A percentile compares a stretch with the other conserved stretches of the same genome.
Evolutionary conservation across 148 eudicot genomes (phyloP).

Genomic region (Spergularia marina): DNA sequence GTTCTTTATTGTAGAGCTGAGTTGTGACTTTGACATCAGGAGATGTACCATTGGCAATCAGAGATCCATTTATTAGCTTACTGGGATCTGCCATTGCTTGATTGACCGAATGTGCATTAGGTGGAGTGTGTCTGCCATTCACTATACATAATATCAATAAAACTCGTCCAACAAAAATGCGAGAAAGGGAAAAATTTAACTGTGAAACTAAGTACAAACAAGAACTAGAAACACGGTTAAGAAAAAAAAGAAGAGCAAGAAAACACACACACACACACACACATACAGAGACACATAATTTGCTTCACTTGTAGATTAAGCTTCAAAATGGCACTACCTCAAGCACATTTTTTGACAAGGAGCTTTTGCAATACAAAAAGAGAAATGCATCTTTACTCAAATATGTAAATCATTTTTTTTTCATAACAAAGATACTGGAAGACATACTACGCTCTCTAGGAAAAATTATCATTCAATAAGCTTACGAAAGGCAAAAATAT

Average conservation of each 20-base stretch:
- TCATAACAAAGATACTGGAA: neutral
- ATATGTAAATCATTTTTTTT: neutral
- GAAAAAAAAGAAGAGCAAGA: too few species aligned
- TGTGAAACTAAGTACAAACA: neutral
- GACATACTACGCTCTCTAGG: neutral
- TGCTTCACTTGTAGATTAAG: neutral
- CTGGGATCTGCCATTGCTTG: constrained; percentile 12
- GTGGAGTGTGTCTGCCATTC: constrained; percentile 30
- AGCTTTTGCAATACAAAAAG: neutral
- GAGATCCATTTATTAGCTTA: constrained; percentile 24
- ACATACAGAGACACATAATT: neutral
- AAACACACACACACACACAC: neutral
- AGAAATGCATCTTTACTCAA: constrained; percentile 13
- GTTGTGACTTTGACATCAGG: constrained; percentile 22
- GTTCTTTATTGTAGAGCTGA: constrained; percentile 32
- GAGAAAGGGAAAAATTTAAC: neutral
- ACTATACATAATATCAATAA: constrained; percentile 26
- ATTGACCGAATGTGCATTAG: constrained; percentile 30
- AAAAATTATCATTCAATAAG: neutral
- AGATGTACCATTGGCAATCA: constrained; percentile 28
- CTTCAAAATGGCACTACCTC: constrained; percentile 1
- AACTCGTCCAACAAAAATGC: neutral
- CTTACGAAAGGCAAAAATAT: neutral
- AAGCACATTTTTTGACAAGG: neutral
- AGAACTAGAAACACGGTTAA: neutral